These are phyloP conservation scores for Ceratocystis destructans DNA, from an alignment of 2,329 filamentous ascomycete genomes.

Conservation along the genomic window DNA sequence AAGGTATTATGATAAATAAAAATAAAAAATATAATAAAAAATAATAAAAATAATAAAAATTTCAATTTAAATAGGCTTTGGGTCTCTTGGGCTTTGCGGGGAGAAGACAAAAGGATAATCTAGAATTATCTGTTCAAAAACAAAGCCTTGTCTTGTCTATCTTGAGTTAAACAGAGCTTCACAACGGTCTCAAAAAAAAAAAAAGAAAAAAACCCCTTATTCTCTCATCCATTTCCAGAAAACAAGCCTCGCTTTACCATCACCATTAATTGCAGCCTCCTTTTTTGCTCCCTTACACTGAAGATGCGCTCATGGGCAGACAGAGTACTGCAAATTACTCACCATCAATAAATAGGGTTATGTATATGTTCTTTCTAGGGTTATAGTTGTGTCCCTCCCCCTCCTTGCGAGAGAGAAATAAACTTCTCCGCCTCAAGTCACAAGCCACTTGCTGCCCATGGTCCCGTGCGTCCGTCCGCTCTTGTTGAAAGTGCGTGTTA, in stretches of 20 bases:
- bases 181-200: background rate
- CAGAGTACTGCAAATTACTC: background rate
- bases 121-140: background rate
- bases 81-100: background rate
- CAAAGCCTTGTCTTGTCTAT: no score
- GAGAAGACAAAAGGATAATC: background rate
- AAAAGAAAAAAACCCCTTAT: background rate
- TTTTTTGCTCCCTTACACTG: background rate
- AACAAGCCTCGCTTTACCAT: background rate
- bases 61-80: background rate
- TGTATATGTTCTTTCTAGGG: background rate
- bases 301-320: no score
- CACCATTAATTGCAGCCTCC: background rate
- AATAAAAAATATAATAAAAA: background rate
- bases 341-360: background rate
- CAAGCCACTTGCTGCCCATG: conserved; percentile 2
- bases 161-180: no score
- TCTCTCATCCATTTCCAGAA: background rate
- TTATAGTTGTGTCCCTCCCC: background rate
- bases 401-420: background rate
- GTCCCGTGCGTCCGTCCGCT: background rate
- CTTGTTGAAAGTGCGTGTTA: background rate
- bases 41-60: background rate
- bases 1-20: background rate
- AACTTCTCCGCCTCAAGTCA: background rate